Conservation (phyloP, 2,329 filamentous ascomycete genomes). For the Zymoseptoria crescenta region DNA sequence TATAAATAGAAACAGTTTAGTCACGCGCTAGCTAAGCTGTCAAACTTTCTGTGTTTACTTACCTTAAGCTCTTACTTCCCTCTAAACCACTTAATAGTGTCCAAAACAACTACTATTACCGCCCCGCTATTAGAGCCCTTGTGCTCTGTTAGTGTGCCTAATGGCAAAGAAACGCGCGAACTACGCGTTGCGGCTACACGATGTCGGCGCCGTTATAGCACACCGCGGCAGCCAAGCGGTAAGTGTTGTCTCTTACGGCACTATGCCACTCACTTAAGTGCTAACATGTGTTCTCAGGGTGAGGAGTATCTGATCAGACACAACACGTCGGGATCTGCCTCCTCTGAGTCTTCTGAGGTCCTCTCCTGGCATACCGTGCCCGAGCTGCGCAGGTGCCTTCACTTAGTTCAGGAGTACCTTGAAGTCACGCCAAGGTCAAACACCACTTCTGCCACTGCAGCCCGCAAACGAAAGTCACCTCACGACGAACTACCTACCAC, state of each 20-base stretch:
- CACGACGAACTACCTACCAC: conserved; percentile 5
- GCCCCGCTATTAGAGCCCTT: not conserved
- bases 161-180: conserved; percentile 12
- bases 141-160: not conserved
- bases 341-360: conserved; percentile 3
- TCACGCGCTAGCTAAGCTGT: not conserved
- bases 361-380: conserved; percentile 37
- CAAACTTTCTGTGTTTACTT: conserved; percentile 1
- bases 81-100: not conserved
- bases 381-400: conserved; percentile 34
- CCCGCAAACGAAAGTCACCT: conserved; percentile 23
- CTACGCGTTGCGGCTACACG: conserved; percentile 11
- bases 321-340: conserved; percentile 18
- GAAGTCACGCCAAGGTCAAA: conserved; percentile 14
- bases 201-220: conserved; percentile 22
- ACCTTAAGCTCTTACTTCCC: not conserved
- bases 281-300: conserved; percentile 13
- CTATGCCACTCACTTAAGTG: too few species aligned
- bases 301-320: conserved; percentile 40
- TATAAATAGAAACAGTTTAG: not conserved
- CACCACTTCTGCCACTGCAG: too few species aligned
- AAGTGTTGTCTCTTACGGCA: too few species aligned
- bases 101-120: not conserved
- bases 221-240: conserved; percentile 23
- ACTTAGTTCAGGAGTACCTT: conserved; percentile 38